Evolutionary conservation across 1,284 basidiomycete genomes (phyloP), one percentile per base, ranked within the genome.

Genomic region (Rhodotorula sp.): DNA sequence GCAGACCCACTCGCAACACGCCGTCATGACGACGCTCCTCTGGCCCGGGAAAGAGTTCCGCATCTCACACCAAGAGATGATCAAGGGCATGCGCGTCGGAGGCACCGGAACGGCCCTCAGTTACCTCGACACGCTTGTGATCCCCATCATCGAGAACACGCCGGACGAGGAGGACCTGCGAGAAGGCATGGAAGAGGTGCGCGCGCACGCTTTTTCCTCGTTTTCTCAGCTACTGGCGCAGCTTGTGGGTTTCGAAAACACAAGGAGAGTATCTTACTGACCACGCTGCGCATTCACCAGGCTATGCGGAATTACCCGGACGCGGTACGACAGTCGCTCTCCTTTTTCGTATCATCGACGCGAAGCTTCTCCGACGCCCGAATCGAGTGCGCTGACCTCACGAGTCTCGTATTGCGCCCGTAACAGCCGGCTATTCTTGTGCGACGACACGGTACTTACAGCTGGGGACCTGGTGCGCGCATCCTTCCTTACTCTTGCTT

Each of bases 71-170:
- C 71, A 76, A 59, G 77, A 90, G 86, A 93, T 93, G 92, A 93
- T 93, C 80, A 93, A 93, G 81, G 92, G 91, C 50, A 86, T 93
- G 63, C 85, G 90, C n/a, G 79, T 88, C 28, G 89, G 86, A 16
- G 91, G 91, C 6, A 88, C 85, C 43, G 90, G 89, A 16, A 81
- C 83, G 45, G 86, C 90, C 0, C 80, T 92, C 70, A 89, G 89
- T 2, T 93, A 91, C 81, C 86, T 91, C 66, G 90, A 93, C 80
- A 92, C 90, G 3, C 85, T 93, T n/a, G 87, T 87, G 69, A 84
- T 93, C 7, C 92, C 91, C 0, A 93, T 93, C 78, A 93, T 93
- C 72, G 88, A 91, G 77, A 93, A 93, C 78, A 93, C 92, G 4
- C 91, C 91, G 8, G 85, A 90, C 70, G 91, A 93, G 80, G 91